Percentiles rank a stretch among this genome's conserved stretches.
Evolutionary conservation across 352 stramenopile genomes (phyloP).

Genomic region (Thraustochytrium sp.): DNA sequence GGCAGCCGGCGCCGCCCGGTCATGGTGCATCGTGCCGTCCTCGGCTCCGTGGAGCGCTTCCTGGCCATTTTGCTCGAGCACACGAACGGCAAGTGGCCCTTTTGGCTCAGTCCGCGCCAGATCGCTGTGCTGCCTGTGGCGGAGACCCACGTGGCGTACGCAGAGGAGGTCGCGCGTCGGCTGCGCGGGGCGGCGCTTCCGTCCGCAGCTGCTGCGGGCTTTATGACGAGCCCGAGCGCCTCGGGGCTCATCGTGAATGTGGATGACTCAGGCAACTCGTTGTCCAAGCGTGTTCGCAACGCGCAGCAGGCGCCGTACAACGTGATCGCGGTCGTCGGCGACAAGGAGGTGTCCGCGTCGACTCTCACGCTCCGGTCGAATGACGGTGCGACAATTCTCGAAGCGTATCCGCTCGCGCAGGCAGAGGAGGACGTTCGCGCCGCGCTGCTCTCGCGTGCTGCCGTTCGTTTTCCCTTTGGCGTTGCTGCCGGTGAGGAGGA

Average conservation of each 20-base stretch:
- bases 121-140: constrained; percentile 93
- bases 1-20: constrained; percentile 81
- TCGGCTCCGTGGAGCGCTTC: constrained; percentile 94
- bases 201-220: background rate
- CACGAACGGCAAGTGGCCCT: constrained; percentile 94
- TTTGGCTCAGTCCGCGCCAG: constrained; percentile 95
- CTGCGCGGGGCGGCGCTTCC: background rate
- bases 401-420: background rate
- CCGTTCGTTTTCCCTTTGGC: background rate
- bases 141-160: constrained; percentile 85
- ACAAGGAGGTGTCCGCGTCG: constrained; percentile 76
- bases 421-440: background rate
- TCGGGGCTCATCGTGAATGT: constrained; percentile 92
- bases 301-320: constrained; percentile 95
- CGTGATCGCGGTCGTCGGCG: constrained; percentile 93
- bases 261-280: constrained; percentile 86
- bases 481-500: background rate
- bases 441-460: background rate
- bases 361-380: constrained; percentile 80
- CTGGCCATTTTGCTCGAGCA: constrained; percentile 96
- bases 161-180: constrained; percentile 53
- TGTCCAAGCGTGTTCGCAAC: constrained; percentile 98
- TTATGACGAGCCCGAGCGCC: constrained; percentile 64
- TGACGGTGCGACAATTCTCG: constrained; percentile 10
- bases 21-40: constrained; percentile 95